Conservation (phyloP, 345 rosid genomes). For the Rhodamnia argentea region DNA sequence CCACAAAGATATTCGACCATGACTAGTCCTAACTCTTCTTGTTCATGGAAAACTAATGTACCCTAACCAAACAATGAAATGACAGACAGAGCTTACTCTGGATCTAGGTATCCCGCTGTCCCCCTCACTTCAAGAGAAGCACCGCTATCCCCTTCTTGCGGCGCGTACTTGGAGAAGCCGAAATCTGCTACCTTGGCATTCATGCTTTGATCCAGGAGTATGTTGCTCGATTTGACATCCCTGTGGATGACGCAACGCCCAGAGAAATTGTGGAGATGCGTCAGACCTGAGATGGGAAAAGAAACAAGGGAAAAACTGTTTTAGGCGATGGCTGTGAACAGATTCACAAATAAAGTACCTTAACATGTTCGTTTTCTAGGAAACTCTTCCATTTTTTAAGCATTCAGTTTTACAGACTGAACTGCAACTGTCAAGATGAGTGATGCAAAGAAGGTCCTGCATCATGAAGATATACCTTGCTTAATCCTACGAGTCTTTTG, state of each 20-base stretch:
- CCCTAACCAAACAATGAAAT: background rate
- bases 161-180: slow-evolving; percentile 68
- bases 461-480: background rate
- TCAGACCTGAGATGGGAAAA: slow-evolving; percentile 25
- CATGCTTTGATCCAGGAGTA: slow-evolving; percentile 65
- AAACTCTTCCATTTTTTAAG: background rate
- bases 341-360: background rate
- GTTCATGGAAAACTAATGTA: background rate
- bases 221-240: slow-evolving; percentile 72
- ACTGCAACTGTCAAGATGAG: background rate
- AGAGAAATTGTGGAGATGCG: slow-evolving; percentile 27
- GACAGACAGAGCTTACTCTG: slow-evolving; percentile 37
- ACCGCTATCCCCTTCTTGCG: slow-evolving; percentile 65
- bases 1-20: background rate
- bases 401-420: background rate
- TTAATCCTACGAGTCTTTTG: background rate
- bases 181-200: slow-evolving; percentile 64
- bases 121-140: slow-evolving; percentile 69
- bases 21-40: background rate
- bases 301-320: background rate
- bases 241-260: slow-evolving; percentile 38
- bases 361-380: background rate
- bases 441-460: background rate
- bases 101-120: slow-evolving; percentile 70
- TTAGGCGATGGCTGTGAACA: background rate